phyloP scores from a whole-genome alignment of 1,284 basidiomycete genomes.

The Malassezia yamatoensis region DNA sequence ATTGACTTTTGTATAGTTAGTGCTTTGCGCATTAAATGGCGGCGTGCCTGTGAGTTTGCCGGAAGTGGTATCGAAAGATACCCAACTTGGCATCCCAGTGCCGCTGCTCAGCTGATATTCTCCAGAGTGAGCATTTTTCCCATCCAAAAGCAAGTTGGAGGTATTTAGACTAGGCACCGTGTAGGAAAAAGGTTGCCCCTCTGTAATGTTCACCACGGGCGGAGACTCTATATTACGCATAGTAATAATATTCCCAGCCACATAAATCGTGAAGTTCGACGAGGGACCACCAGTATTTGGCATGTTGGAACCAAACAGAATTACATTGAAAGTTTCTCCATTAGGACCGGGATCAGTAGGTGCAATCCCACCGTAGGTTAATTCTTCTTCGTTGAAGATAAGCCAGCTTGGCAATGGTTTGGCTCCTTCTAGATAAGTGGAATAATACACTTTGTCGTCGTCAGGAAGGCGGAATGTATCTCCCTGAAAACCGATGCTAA shows the following conservation, averaged over 20 bases:
- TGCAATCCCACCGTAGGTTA: slow-evolving; percentile 70
- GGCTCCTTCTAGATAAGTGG: slow-evolving; percentile 59
- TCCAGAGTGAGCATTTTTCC: slow-evolving; percentile 54
- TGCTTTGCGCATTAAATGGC: not conserved
- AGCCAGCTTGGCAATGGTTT: slow-evolving; percentile 67
- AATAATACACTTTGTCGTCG: slow-evolving; percentile 56
- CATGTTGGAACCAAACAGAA: slow-evolving; percentile 36
- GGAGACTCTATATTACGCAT: slow-evolving; percentile 29
- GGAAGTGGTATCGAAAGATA: not conserved
- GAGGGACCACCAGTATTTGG: slow-evolving; percentile 31
- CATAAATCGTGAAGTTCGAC: slow-evolving; percentile 28
- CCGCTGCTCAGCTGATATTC: slow-evolving; percentile 53
- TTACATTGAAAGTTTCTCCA: slow-evolving; percentile 23
- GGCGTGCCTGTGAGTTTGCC: slow-evolving; percentile 8
- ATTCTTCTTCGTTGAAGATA: slow-evolving; percentile 55
- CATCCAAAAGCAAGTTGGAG: slow-evolving; percentile 7
- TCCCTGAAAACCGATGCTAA: slow-evolving; percentile 71
- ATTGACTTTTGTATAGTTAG: slow-evolving; percentile 1
- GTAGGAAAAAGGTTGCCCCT: slow-evolving; percentile 14
- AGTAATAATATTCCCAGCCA: slow-evolving; percentile 20
- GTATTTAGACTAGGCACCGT: slow-evolving; percentile 5
- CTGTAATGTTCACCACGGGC: slow-evolving; percentile 51
- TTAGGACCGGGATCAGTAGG: slow-evolving; percentile 51
- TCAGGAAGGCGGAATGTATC: slow-evolving; percentile 56
- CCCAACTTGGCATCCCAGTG: slow-evolving; percentile 21